Evolutionary conservation across 768 basidiomycete species (phyloP).

Genomic region (Lactarius indigo): DNA sequence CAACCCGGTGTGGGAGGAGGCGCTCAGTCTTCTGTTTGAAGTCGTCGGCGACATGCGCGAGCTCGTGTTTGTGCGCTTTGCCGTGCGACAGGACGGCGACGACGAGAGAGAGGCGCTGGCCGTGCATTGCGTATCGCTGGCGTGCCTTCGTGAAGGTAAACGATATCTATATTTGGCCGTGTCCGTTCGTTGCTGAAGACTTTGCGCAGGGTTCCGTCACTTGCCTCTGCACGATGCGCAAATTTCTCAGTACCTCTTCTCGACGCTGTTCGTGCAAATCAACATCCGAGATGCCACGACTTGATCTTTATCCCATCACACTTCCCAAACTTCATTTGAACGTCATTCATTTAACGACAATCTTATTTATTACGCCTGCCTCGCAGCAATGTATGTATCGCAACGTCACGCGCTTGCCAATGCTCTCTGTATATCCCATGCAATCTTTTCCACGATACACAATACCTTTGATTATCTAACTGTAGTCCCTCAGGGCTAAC

Average conservation of each 20-base stretch:
- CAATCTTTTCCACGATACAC: background rate
- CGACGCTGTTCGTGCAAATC: conserved; percentile 83
- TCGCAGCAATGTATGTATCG: conserved; percentile 10
- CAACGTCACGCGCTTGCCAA: background rate
- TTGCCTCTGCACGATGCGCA: conserved; percentile 86
- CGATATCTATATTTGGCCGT: conserved; percentile 16
- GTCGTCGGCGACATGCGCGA: conserved; percentile 75
- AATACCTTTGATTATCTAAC: background rate
- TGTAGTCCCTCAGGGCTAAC: background rate
- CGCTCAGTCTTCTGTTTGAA: conserved; percentile 66
- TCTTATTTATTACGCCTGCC: background rate
- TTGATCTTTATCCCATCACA: background rate
- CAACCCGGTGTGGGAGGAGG: conserved; percentile 86
- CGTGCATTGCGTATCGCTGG: conserved; percentile 68
- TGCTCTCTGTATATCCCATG: background rate
- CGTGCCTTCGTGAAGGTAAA: conserved; percentile 66
- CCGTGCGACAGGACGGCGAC: conserved; percentile 62
- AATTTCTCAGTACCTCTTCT: conserved; percentile 85
- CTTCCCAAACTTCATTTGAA: background rate
- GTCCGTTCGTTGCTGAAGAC: conserved; percentile 29
- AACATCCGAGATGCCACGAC: conserved; percentile 38
- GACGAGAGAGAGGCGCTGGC: conserved; percentile 66
- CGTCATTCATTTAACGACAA: background rate
- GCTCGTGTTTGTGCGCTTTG: conserved; percentile 79
- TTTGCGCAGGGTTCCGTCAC: conserved; percentile 75